Conservation (phyloP, 257 asterid species). For the Plantago elongata region DNA sequence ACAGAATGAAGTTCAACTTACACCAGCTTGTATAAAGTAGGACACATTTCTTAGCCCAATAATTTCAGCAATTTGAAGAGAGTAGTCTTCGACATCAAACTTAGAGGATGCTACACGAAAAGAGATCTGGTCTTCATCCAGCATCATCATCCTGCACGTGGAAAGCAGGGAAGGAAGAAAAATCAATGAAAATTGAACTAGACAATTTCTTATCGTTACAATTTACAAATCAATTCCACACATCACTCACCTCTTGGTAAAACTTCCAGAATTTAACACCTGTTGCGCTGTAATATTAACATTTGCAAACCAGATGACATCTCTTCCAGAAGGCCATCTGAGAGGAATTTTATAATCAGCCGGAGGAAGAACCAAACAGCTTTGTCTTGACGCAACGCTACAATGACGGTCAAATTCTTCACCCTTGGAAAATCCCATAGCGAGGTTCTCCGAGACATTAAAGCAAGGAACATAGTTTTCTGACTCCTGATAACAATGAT, state of each 20-base stretch:
- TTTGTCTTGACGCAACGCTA: constrained; percentile 44
- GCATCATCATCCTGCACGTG: constrained; percentile 89
- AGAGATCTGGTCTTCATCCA: constrained; percentile 96
- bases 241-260: constrained; percentile 75
- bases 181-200: neutral
- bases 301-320: constrained; percentile 95
- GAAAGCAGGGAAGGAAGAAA: constrained; percentile 7
- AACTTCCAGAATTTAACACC: constrained; percentile 89
- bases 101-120: constrained; percentile 82
- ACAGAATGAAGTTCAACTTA: constrained; percentile 38
- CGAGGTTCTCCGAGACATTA: constrained; percentile 75
- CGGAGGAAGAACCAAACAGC: constrained; percentile 87
- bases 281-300: constrained; percentile 97
- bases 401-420: constrained; percentile 70
- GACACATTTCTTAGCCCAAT: constrained; percentile 86
- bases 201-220: constrained; percentile 4
- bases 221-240: constrained; percentile 2
- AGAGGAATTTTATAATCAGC: constrained; percentile 77
- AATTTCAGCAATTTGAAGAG: constrained; percentile 98
- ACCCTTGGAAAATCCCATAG: constrained; percentile 57
- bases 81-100: constrained; percentile 94
- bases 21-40: constrained; percentile 82
- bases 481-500: constrained; percentile 65
- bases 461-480: constrained; percentile 90
- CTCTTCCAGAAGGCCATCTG: constrained; percentile 94